Conservation (phyloP, 2,329 filamentous ascomycete genomes). For the Aspergillus intermedius region DNA sequence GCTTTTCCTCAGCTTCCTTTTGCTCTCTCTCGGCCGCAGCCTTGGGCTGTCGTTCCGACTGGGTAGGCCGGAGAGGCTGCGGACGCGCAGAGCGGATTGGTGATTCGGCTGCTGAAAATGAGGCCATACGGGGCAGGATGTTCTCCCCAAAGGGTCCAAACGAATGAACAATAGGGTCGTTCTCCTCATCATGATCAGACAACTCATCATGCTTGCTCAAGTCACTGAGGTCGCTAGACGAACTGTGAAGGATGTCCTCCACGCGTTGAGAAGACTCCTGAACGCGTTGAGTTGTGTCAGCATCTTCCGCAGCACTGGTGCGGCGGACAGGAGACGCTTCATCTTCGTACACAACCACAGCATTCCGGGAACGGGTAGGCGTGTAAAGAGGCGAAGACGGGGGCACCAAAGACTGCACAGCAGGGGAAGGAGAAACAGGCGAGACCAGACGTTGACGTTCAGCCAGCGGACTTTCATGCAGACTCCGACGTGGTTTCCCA, state of each 20-base stretch:
- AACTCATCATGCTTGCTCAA: slow-evolving; percentile 52
- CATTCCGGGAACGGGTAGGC: slow-evolving; percentile 38
- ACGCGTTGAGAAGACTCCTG: slow-evolving; percentile 27
- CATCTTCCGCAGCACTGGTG: slow-evolving; percentile 17
- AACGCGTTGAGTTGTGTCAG: slow-evolving; percentile 26
- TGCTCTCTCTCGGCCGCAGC: slow-evolving; percentile 7
- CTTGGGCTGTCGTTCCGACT: slow-evolving; percentile 22
- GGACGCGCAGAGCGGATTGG: slow-evolving; percentile 45
- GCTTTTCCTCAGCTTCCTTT: slow-evolving; percentile 13
- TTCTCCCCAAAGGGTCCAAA: slow-evolving; percentile 88
- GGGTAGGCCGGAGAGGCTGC: slow-evolving; percentile 29
- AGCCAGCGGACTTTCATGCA: slow-evolving; percentile 45
- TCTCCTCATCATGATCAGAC: slow-evolving; percentile 82
- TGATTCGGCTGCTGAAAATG: slow-evolving; percentile 62
- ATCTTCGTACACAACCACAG: slow-evolving; percentile 67
- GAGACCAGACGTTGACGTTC: slow-evolving; percentile 61
- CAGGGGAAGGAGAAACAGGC: slow-evolving; percentile 67
- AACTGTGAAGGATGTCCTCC: slow-evolving; percentile 24
- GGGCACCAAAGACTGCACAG: slow-evolving; percentile 40
- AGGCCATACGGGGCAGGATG: slow-evolving; percentile 72
- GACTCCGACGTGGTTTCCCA: slow-evolving; percentile 20
- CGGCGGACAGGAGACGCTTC: slow-evolving; percentile 50
- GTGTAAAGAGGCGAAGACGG: slow-evolving; percentile 39
- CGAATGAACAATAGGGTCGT: slow-evolving; percentile 85
- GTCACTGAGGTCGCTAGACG: slow-evolving; percentile 29